Conservation (phyloP, 2,329 filamentous ascomycete genomes). For the Cladosporium sp. region DNA sequence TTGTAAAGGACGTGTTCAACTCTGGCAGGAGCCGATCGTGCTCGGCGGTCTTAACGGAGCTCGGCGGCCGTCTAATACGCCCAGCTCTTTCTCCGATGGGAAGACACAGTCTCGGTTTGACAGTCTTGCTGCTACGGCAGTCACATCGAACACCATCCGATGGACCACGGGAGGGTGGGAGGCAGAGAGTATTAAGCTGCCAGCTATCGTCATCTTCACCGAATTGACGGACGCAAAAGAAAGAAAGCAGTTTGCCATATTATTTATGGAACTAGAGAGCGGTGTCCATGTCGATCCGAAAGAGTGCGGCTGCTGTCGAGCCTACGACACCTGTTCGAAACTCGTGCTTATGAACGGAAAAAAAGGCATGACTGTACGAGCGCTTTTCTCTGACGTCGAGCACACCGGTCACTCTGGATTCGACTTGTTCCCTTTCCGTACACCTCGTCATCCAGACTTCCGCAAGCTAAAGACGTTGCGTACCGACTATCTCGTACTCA, state of each 20-base stretch:
- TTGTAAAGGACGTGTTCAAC: slow-evolving; percentile 15
- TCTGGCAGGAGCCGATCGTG: neutral
- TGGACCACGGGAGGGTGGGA: neutral
- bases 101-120: neutral
- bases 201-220: neutral
- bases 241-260: neutral
- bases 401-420: slow-evolving; percentile 22
- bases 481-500: slow-evolving; percentile 25
- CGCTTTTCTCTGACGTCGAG: slow-evolving; percentile 21
- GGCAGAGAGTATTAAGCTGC: neutral
- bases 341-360: slow-evolving; percentile 22
- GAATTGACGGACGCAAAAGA: neutral
- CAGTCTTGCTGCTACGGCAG: neutral
- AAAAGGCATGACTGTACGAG: slow-evolving; percentile 17
- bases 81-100: neutral
- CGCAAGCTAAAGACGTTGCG: slow-evolving; percentile 8
- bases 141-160: neutral
- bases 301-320: slow-evolving; percentile 22
- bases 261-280: neutral
- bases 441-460: slow-evolving; percentile 19
- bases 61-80: neutral
- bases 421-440: slow-evolving; percentile 25
- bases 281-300: slow-evolving; percentile 22
- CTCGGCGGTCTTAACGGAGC: neutral
- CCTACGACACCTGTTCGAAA: slow-evolving; percentile 22